Base-by-base conservation (phyloP, 352 stramenopile species). In the Phytopythium mirpurense region DNA sequence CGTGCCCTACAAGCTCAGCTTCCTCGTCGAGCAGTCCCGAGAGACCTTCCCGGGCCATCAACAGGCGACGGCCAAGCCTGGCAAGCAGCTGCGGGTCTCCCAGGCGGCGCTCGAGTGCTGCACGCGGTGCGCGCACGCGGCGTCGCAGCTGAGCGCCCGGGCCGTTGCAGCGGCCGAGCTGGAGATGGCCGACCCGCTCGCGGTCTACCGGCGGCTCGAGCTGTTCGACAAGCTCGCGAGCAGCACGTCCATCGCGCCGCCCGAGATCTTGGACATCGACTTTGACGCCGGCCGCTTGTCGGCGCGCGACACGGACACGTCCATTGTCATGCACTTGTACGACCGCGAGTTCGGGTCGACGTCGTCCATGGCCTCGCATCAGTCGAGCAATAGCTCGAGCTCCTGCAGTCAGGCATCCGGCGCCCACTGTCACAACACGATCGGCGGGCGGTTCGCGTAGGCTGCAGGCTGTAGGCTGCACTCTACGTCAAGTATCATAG, bases 131-230 rank as follows among this genome's bases (percentile, higher is more conserved):
- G 59, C 68, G 1, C 56, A 68, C 42, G 66, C 60, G 3, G 59
- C 64, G 19, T 59, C 57, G 18, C 67, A 73, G 16, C 62, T 49
- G 35, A 73, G 67, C 32, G 55, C 67, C n/a, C 51, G 56, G 26
- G 43, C 47, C 3, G 60, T 72, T 18, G 67, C 67, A 8, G 52
- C 67, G 15, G 56, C 70, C 19, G 67, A 75, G 49, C 47, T 67
- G 5, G 60, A 43, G 15, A 50, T 43, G 7, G 27, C 52, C 38
- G 52, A 72, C 36, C 53, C 60, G 4, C 52, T 51, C 2, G 56
- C 53, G 7, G 65, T 68, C 56, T 72, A 72, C 53, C 21, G 35
- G 2, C 40, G 46, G 35, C 50, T 44, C 23, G 54, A 68, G 29
- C 48, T 68, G 18, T 45, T 66, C 46, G 56, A 72, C 21, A 32